Evolutionary conservation across 176 grass and related monocot genomes (phyloP).

Genomic region (Dactylis glomerata): DNA sequence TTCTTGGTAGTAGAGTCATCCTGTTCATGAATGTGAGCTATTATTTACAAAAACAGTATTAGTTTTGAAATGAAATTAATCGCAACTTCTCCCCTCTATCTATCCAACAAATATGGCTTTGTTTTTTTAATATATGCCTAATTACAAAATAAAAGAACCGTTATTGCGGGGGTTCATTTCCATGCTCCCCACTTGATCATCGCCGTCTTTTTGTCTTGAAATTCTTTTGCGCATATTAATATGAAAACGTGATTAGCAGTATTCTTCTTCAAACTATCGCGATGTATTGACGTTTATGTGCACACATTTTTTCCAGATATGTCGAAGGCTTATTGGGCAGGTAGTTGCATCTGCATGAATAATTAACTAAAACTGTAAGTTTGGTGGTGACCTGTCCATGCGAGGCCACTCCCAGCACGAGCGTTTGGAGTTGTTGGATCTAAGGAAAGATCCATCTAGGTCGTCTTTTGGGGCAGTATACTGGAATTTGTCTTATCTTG

Average conservation of each 20-base stretch:
- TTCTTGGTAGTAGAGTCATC: not conserved
- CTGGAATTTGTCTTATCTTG: too few relatives aligned
- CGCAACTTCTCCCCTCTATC: not conserved
- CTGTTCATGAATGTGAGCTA: not conserved
- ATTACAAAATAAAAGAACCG: not conserved
- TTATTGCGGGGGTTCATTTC: not conserved
- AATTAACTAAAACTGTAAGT: too few relatives aligned
- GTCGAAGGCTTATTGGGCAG: constrained; percentile 47
- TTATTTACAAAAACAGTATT: not conserved
- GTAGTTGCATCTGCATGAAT: constrained; percentile 40
- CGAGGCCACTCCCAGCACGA: too few relatives aligned
- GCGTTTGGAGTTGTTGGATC: too few relatives aligned
- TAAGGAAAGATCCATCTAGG: too few relatives aligned
- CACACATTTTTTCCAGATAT: constrained; percentile 55
- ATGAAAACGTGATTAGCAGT: not conserved
- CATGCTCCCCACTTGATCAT: not conserved
- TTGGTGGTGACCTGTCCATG: too few relatives aligned
- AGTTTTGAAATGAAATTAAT: not conserved
- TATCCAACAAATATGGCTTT: not conserved
- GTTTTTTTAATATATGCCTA: not conserved
- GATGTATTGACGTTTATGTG: not conserved
- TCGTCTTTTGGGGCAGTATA: too few relatives aligned
- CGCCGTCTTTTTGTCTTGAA: not conserved
- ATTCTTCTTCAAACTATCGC: not conserved
- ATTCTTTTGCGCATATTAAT: not conserved